Conservation (phyloP, 163 green algal species). For the Chlorella variabilis region DNA sequence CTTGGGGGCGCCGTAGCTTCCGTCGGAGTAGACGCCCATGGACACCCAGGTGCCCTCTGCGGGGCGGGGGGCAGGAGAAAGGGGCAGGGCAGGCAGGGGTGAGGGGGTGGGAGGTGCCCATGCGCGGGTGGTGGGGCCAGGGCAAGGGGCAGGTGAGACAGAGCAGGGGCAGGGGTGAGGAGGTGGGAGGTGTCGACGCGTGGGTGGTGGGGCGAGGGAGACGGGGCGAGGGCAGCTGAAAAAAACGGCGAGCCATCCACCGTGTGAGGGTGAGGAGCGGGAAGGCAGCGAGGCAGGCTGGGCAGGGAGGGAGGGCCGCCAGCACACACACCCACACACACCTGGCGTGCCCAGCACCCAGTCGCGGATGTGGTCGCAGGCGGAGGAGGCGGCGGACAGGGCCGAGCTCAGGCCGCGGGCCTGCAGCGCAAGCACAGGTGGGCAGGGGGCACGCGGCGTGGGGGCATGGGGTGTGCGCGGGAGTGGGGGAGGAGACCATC, state of each 20-base stretch:
- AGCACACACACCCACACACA: neutral
- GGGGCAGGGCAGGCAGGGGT: no score
- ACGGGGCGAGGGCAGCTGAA: no score
- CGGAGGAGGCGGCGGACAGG: constrained; percentile 88
- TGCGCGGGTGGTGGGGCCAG: no score
- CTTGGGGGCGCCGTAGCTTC: constrained; percentile 85
- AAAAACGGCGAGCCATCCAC: no score
- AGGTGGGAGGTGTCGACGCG: no score
- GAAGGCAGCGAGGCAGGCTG: no score
- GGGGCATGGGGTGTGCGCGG: neutral
- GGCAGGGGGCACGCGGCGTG: neutral
- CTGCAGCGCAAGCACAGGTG: constrained; percentile 34
- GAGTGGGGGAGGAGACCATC: no score
- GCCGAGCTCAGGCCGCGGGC: constrained; percentile 86
- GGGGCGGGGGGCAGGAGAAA: neutral
- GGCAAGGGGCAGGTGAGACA: no score
- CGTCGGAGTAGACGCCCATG: constrained; percentile 95
- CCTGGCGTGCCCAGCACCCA: constrained; percentile 90
- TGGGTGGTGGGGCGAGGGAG: no score
- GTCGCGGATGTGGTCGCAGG: constrained; percentile 94
- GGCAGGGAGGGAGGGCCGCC: no score
- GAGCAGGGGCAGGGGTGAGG: no score
- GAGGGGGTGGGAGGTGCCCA: neutral
- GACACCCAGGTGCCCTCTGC: constrained; percentile 80
- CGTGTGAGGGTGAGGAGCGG: no score